Conservation (phyloP, 106 monocot genomes). For the Dioscorea zingiberensis region DNA sequence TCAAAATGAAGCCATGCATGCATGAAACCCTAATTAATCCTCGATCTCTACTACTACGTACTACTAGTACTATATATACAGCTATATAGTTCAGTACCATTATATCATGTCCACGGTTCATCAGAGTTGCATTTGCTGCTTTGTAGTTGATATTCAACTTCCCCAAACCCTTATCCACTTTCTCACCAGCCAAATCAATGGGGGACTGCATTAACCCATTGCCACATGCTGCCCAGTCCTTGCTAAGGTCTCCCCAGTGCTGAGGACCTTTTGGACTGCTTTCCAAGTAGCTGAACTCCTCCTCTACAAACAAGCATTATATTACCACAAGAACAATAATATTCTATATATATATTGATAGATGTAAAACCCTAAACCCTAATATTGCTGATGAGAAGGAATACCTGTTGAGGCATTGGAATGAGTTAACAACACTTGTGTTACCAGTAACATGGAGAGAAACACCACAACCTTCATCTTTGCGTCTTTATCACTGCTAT, state of each 20-base stretch:
- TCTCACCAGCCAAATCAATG: neutral
- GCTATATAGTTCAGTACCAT: neutral
- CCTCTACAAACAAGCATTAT: too few species aligned
- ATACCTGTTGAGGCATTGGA: too few species aligned
- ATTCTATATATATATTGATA: too few species aligned
- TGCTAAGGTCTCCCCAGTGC: neutral
- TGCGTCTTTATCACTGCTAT: too few species aligned
- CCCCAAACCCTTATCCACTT: neutral
- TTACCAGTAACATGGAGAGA: too few species aligned
- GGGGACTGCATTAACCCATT: constrained; percentile 11
- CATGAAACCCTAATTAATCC: neutral
- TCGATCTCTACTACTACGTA: too few species aligned
- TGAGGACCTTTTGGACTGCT: neutral
- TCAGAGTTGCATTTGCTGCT: neutral
- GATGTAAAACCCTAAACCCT: too few species aligned
- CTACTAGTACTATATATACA: too few species aligned
- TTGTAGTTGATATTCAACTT: neutral
- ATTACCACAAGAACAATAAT: too few species aligned
- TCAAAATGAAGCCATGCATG: neutral
- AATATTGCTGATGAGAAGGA: too few species aligned
- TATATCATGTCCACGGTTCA: constrained; percentile 11
- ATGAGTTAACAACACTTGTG: too few species aligned
- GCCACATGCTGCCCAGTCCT: constrained; percentile 3
- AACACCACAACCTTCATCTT: too few species aligned
- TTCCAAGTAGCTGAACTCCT: constrained; percentile 2